phyloP scores from a whole-genome alignment of 1,284 basidiomycete genomes.

The Cryptococcus deneoformans region DNA sequence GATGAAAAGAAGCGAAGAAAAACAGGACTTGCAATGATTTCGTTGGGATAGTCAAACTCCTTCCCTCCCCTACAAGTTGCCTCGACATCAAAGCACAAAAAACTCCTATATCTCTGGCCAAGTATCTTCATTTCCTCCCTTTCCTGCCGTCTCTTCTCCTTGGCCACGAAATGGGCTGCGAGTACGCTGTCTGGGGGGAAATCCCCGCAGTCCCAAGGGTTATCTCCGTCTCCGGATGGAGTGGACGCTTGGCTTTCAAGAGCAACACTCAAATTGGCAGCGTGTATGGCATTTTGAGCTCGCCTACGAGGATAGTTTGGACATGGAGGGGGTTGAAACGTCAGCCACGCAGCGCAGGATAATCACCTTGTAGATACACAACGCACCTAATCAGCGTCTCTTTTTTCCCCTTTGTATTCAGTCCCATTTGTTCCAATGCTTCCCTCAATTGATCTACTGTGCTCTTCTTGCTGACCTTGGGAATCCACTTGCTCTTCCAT shows the following conservation, averaged over 20 bases:
- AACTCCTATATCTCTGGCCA: constrained; percentile 37
- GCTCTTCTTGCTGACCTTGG: constrained; percentile 35
- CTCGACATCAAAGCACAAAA: constrained; percentile 64
- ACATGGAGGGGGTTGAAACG: not conserved
- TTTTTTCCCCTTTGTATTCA: constrained; percentile 45
- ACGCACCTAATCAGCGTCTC: constrained; percentile 47
- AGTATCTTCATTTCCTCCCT: not conserved
- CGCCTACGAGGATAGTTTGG: not conserved
- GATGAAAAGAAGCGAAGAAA: constrained; percentile 4
- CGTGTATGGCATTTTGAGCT: not conserved
- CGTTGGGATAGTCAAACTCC: constrained; percentile 77
- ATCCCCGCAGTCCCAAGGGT: not conserved
- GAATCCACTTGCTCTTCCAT: not conserved
- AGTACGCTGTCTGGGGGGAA: not conserved
- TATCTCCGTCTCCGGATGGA: not conserved
- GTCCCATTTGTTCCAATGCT: constrained; percentile 28
- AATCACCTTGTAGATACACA: not conserved
- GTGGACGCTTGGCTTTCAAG: not conserved
- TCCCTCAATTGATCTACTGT: constrained; percentile 35
- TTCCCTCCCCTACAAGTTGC: constrained; percentile 73
- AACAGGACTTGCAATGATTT: constrained; percentile 75
- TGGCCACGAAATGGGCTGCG: not conserved
- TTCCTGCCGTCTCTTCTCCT: not conserved
- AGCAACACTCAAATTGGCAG: not conserved
- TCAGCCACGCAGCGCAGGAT: not conserved